These are phyloP conservation scores for Xylaria sp. DNA, from an alignment of 2,329 filamentous ascomycete genomes.

Conservation along the genomic window DNA sequence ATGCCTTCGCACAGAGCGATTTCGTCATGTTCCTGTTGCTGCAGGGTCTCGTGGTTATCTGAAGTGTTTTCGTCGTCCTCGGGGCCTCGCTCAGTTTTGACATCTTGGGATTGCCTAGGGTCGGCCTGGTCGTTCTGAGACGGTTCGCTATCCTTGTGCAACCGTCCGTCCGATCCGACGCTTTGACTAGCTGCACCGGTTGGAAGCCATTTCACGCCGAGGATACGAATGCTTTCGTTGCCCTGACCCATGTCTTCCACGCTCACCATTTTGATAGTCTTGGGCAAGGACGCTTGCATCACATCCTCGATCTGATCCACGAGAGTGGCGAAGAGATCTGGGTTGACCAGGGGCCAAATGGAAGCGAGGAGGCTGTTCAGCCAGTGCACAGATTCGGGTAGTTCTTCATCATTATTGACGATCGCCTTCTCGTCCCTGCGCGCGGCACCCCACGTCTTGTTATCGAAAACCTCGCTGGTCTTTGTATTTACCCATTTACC, in stretches of 20 bases:
- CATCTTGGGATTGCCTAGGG: conserved; percentile 42
- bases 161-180: conserved; percentile 62
- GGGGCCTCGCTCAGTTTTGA: conserved; percentile 41
- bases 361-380: conserved; percentile 71
- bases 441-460: conserved; percentile 72
- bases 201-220: conserved; percentile 74
- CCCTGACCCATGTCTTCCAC: conserved; percentile 79
- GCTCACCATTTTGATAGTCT: conserved; percentile 73
- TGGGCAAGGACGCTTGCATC: conserved; percentile 77
- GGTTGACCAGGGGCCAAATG: conserved; percentile 77
- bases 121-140: conserved; percentile 56
- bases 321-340: conserved; percentile 72
- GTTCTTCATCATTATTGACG: conserved; percentile 49
- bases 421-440: conserved; percentile 56
- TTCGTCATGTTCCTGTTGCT: conserved; percentile 47
- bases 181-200: conserved; percentile 70
- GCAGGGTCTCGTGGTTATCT: conserved; percentile 37
- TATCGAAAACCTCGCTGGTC: conserved; percentile 67
- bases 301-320: conserved; percentile 77
- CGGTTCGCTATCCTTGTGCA: conserved; percentile 52
- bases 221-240: conserved; percentile 71
- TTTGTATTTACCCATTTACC: conserved; percentile 66
- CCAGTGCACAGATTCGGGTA: conserved; percentile 73
- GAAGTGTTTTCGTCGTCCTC: conserved; percentile 39
- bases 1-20: conserved; percentile 60